phyloP scores from a whole-genome alignment of 1,284 basidiomycete genomes.

The Porogramme epimiltina region DNA sequence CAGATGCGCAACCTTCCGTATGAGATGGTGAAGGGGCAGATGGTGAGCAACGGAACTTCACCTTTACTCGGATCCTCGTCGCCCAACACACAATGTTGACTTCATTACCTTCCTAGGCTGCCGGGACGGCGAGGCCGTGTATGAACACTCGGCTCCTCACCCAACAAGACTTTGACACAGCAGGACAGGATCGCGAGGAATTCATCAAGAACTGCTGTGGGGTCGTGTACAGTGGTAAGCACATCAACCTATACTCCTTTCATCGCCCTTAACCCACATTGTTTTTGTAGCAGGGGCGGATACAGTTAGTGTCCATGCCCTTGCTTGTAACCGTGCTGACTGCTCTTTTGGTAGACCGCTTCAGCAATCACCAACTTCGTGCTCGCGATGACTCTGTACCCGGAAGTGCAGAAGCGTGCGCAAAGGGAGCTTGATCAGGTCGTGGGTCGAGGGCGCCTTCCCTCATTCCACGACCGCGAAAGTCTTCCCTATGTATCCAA shows the following conservation, averaged over 20 bases:
- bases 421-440: slow-evolving; percentile 45
- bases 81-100: not conserved
- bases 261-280: not conserved
- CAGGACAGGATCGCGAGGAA: not conserved
- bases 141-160: slow-evolving; percentile 5
- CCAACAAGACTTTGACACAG: not conserved
- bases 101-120: not conserved
- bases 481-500: slow-evolving; percentile 42
- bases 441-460: slow-evolving; percentile 40
- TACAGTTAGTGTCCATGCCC: not conserved
- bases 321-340: not conserved
- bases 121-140: slow-evolving; percentile 1
- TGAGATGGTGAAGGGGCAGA: slow-evolving; percentile 5
- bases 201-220: slow-evolving; percentile 11
- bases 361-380: slow-evolving; percentile 42
- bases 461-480: slow-evolving; percentile 40
- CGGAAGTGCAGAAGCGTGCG: slow-evolving; percentile 38
- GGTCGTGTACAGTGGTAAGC: slow-evolving; percentile 15
- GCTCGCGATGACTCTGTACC: slow-evolving; percentile 42
- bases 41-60: slow-evolving; percentile 2
- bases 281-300: slow-evolving; percentile 3
- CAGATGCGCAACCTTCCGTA: not conserved
- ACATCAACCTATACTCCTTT: too few species aligned
- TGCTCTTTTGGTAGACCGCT: slow-evolving; percentile 41
- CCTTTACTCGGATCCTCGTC: not conserved